Conservation (phyloP, 2,329 filamentous ascomycete species). For the Ophiocordyceps camponoti-leonardi region DNA sequence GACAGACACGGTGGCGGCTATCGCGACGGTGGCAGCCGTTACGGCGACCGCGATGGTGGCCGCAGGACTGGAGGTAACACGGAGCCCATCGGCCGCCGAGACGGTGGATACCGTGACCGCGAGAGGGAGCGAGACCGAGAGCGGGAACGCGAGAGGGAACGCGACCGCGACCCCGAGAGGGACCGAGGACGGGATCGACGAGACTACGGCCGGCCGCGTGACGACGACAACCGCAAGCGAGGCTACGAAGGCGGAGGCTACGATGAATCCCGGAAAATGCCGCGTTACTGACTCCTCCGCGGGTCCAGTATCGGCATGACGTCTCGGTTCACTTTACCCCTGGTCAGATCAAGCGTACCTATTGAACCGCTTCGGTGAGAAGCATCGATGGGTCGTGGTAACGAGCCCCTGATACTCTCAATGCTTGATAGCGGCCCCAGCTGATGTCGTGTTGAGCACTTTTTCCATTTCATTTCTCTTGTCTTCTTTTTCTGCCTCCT, state of each 20-base stretch:
- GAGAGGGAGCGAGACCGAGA: too few relatives aligned
- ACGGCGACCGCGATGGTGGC: conserved; percentile 12
- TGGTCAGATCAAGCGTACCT: too few relatives aligned
- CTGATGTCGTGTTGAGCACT: neutral
- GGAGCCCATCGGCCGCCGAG: conserved; percentile 59
- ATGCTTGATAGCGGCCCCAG: neutral
- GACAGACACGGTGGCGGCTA: conserved; percentile 34
- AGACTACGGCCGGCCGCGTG: conserved; percentile 35
- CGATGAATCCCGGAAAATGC: conserved; percentile 57
- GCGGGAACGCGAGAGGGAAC: too few relatives aligned
- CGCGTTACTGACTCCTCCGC: conserved; percentile 34
- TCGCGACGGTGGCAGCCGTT: conserved; percentile 25
- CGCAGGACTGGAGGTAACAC: conserved; percentile 60
- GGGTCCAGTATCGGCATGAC: too few relatives aligned
- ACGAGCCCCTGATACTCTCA: neutral
- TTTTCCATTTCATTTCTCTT: neutral
- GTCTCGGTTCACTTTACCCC: too few relatives aligned
- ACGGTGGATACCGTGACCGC: conserved; percentile 33
- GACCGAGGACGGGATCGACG: conserved; percentile 8
- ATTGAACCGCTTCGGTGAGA: neutral
- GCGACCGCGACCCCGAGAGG: conserved; percentile 22
- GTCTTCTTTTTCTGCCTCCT: too few relatives aligned
- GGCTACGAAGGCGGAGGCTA: conserved; percentile 63
- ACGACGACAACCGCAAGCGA: conserved; percentile 46
- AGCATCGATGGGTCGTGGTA: neutral